phyloP scores from a whole-genome alignment of 2,329 filamentous ascomycete genomes.

The Herpotrichia juniperi region DNA sequence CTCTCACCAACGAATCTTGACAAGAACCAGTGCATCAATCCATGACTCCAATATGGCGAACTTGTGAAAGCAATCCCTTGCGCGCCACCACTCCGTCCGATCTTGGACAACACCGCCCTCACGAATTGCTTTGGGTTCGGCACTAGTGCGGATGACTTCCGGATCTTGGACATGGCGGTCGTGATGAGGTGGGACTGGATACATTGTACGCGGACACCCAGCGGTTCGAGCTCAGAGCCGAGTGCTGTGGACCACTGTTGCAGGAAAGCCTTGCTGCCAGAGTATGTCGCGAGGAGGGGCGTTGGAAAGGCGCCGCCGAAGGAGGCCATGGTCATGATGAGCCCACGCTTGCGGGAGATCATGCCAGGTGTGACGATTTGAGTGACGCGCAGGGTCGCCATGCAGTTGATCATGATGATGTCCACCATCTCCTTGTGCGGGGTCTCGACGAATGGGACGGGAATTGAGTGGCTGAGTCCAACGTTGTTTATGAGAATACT shows the following conservation, averaged over 20 bases:
- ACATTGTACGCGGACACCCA: slow-evolving; percentile 87
- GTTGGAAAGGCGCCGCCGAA: slow-evolving; percentile 93
- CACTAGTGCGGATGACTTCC: slow-evolving; percentile 75
- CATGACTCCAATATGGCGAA: slow-evolving; percentile 93
- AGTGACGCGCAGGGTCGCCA: slow-evolving; percentile 86
- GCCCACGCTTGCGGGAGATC: slow-evolving; percentile 79
- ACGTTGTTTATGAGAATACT: slow-evolving; percentile 96
- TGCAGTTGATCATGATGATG: slow-evolving; percentile 95
- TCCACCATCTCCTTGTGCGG: slow-evolving; percentile 78
- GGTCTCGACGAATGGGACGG: slow-evolving; percentile 85
- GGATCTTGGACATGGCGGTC: slow-evolving; percentile 96
- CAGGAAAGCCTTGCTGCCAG: slow-evolving; percentile 95
- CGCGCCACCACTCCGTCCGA: slow-evolving; percentile 78
- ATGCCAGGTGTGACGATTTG: slow-evolving; percentile 85
- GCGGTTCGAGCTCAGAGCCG: slow-evolving; percentile 78
- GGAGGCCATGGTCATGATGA: slow-evolving; percentile 96
- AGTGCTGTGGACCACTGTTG: slow-evolving; percentile 94
- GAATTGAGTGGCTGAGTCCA: slow-evolving; percentile 90
- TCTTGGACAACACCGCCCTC: slow-evolving; percentile 74
- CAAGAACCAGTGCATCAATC: slow-evolving; percentile 83
- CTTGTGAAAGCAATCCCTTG: slow-evolving; percentile 82
- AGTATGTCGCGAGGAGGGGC: slow-evolving; percentile 93
- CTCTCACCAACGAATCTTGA: slow-evolving; percentile 65
- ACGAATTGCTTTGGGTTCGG: slow-evolving; percentile 87
- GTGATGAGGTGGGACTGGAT: slow-evolving; percentile 93